Base-by-base conservation (phyloP, 768 basidiomycete genomes). In the Suillus clintonianus region DNA sequence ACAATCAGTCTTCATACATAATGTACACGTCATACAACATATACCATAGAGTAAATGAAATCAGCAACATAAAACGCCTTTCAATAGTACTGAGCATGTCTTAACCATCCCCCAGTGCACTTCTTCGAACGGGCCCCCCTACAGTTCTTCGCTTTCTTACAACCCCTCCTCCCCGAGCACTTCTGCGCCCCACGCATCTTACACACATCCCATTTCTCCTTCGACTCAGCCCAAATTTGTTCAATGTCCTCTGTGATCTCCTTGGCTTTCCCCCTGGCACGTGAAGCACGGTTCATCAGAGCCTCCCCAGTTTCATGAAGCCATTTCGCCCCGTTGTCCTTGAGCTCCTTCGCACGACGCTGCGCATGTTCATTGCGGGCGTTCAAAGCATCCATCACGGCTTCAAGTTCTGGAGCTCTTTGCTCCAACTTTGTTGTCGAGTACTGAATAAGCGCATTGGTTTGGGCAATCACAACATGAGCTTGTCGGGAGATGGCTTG, bases 361-460 rank as follows among this genome's bases (percentile, higher is more conserved):
- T 81, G 81, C 56, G 88, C 88, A 10, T 77, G 78, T 50, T 84
- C 79, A 65, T 89, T 83, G 47, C 84, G 80, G 60, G 72, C 72
- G n/a, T 78, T 72, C 5, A 89, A 71, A 3, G 80, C 78, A 19
- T 84, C 82, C 48, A 69, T 74, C 37, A 76, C 57, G 34, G 32
- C 53, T 55, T 76, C 75, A 77, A 80, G 11, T 75, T 85, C 69
- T 76, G 82, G 76, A 11, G 50, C 64, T 34, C 61, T 56, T 59
- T 67, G 76, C 78, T 83, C 77, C 43, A 65, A 42, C 15, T 70
- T 66, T 9, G 64, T 47, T 32, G 80, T 81, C 19, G 84, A 84
- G 48, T 83, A 79, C 55, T 80, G 75, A 45, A 87, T 73, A 59
- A 84, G 73, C 27, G 68, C 67, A 41, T 80, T 73, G 14, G 83